A percentile compares a stretch with the other conserved stretches of the same genome.
phyloP scores from a whole-genome alignment of 495 filamentous ascomycete species.

The Cercophora scortea region DNA sequence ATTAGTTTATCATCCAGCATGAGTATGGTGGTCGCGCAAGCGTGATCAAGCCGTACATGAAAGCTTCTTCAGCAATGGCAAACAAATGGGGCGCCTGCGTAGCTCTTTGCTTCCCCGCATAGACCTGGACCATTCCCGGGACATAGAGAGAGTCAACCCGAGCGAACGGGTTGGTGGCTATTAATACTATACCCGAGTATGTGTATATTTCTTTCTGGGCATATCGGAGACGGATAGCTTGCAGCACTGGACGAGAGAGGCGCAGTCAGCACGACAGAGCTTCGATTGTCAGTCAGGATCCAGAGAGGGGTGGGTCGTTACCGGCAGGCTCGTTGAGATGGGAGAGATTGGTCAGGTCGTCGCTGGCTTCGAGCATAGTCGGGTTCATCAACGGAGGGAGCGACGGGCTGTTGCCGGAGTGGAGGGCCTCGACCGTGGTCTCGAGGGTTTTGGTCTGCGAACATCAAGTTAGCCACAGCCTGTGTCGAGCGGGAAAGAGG shows the following conservation, averaged over 20 bases:
- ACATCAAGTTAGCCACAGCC: not conserved
- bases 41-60: slow-evolving; percentile 57
- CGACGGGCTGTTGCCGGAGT: slow-evolving; percentile 57
- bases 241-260: slow-evolving; percentile 57
- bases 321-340: slow-evolving; percentile 98
- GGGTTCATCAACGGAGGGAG: slow-evolving; percentile 97
- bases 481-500: not conserved
- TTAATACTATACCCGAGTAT: slow-evolving; percentile 97
- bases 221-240: slow-evolving; percentile 97
- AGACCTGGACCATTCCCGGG: slow-evolving; percentile 97
- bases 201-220: slow-evolving; percentile 99
- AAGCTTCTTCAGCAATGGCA: slow-evolving; percentile 97
- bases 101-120: slow-evolving; percentile 92
- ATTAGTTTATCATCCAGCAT: not conserved
- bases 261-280: slow-evolving; percentile 25
- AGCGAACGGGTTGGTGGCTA: slow-evolving; percentile 97
- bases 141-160: slow-evolving; percentile 97
- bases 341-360: slow-evolving; percentile 95
- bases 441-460: slow-evolving; percentile 67
- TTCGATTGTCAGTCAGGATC: not conserved
- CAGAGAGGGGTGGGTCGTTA: slow-evolving; percentile 33
- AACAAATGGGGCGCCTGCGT: slow-evolving; percentile 97
- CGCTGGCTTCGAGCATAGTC: slow-evolving; percentile 94
- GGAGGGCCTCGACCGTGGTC: slow-evolving; percentile 71
- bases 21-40: not conserved